Conservation (phyloP, 2,329 filamentous ascomycete species). For the Cladosporium halotolerans region DNA sequence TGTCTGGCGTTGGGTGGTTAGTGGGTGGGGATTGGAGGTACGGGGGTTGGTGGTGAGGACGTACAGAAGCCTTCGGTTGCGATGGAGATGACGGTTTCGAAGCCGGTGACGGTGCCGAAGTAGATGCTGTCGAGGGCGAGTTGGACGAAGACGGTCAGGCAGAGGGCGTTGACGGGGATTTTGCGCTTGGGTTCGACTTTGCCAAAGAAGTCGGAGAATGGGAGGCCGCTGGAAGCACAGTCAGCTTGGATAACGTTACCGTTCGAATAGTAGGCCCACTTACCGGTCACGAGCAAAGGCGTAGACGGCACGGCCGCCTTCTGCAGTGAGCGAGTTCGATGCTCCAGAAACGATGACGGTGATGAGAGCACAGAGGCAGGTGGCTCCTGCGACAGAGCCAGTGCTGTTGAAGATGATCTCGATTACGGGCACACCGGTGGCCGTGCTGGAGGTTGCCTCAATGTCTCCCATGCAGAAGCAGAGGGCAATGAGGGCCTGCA, state of each 20-base stretch:
- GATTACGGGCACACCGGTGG: conserved; percentile 48
- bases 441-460: conserved; percentile 37
- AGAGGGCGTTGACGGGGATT: conserved; percentile 46
- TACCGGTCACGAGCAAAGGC: conserved; percentile 44
- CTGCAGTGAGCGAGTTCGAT: conserved; percentile 42
- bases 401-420: conserved; percentile 49
- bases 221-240: conserved; percentile 36
- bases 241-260: neutral
- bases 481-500: conserved; percentile 38
- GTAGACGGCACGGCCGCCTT: conserved; percentile 43
- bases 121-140: conserved; percentile 45
- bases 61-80: conserved; percentile 50
- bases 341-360: conserved; percentile 43
- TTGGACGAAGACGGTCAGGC: conserved; percentile 44
- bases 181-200: conserved; percentile 42
- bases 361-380: conserved; percentile 42
- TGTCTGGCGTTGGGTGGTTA: conserved; percentile 24
- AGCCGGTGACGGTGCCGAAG: conserved; percentile 29
- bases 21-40: conserved; percentile 21
- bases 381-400: conserved; percentile 39
- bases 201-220: conserved; percentile 43
- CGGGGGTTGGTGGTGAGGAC: conserved; percentile 28
- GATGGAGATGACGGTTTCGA: conserved; percentile 51
- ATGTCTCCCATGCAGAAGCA: conserved; percentile 51
- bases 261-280: neutral